A percentile compares a stretch with the other conserved stretches of the same genome.
These are phyloP conservation scores for Limtongozyma cylindracea DNA, from an alignment of 805 yeast species.

Conservation along the genomic window DNA sequence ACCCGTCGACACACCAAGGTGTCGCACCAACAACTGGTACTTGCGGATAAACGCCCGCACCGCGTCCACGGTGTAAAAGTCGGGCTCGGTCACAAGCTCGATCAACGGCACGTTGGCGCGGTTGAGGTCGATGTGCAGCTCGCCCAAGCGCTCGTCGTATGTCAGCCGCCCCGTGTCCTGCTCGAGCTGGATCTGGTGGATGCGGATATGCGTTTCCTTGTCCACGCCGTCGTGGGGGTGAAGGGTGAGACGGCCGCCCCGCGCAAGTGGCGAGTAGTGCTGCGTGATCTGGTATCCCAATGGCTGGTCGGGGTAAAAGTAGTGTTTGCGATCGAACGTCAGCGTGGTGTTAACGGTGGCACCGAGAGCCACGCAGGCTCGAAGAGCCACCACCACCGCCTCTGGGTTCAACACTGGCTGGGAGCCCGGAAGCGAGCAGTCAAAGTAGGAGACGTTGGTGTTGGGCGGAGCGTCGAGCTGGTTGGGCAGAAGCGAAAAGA, in stretches of 20 bases:
- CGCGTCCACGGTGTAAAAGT: conserved; percentile 38
- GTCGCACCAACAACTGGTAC: conserved; percentile 45
- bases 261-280: conserved; percentile 57
- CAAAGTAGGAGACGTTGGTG: conserved; percentile 48
- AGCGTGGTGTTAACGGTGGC: conserved; percentile 28
- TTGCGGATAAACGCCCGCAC: conserved; percentile 63
- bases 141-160: conserved; percentile 16
- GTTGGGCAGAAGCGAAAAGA: conserved; percentile 35
- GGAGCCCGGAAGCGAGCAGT: conserved; percentile 78
- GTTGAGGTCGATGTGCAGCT: conserved; percentile 46
- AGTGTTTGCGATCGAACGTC: conserved; percentile 81
- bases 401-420: conserved; percentile 65
- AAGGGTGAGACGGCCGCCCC: conserved; percentile 30
- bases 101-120: conserved; percentile 71
- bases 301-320: conserved; percentile 93
- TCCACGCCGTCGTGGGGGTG: conserved; percentile 25
- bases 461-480: conserved; percentile 22
- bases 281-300: conserved; percentile 92
- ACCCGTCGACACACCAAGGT: conserved; percentile 57
- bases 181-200: conserved; percentile 73
- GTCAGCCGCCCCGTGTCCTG: conserved; percentile 82
- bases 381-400: conserved; percentile 43
- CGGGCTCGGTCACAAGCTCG: conserved; percentile 83
- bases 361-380: conserved; percentile 46
- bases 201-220: conserved; percentile 17